Evolutionary conservation across 2,329 filamentous ascomycete genomes (phyloP).

Genomic region (Chrysosporium queenslandicum): DNA sequence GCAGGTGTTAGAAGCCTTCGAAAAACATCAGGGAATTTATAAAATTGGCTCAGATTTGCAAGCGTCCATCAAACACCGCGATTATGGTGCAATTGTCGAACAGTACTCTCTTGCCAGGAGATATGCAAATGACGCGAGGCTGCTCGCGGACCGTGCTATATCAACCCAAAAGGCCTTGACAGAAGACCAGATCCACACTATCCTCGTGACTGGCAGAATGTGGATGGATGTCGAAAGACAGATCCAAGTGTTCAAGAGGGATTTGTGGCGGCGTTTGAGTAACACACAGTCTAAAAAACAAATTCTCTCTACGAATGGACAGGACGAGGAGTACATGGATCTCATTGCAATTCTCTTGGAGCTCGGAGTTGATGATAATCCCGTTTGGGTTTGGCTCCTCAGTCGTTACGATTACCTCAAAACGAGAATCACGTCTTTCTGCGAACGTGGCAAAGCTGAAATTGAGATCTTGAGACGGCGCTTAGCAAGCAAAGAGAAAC

Average conservation of each 20-base stretch:
- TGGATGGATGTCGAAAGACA: slow-evolving; percentile 90
- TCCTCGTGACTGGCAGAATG: slow-evolving; percentile 82
- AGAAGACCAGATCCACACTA: slow-evolving; percentile 72
- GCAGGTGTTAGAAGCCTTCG: slow-evolving; percentile 62
- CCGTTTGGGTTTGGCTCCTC: slow-evolving; percentile 90
- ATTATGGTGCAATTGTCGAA: slow-evolving; percentile 79
- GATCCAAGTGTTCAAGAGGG: slow-evolving; percentile 74
- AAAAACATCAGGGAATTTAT: slow-evolving; percentile 70
- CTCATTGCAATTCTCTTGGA: slow-evolving; percentile 83
- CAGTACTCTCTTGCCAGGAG: slow-evolving; percentile 75
- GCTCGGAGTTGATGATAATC: slow-evolving; percentile 87
- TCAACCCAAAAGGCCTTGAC: slow-evolving; percentile 48
- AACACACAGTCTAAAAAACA: slow-evolving; percentile 51
- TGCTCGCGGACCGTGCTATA: slow-evolving; percentile 51
- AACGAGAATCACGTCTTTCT: slow-evolving; percentile 66
- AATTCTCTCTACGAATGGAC: slow-evolving; percentile 42
- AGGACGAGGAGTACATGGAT: slow-evolving; percentile 79
- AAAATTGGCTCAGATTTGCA: slow-evolving; percentile 67
- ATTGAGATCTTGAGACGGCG: slow-evolving; percentile 81
- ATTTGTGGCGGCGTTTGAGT: slow-evolving; percentile 74
- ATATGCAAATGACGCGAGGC: slow-evolving; percentile 67
- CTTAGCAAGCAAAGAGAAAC: slow-evolving; percentile 63
- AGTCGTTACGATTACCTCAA: slow-evolving; percentile 85
- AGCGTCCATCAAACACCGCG: slow-evolving; percentile 79
- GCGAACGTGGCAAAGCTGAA: slow-evolving; percentile 80